Conservation (phyloP, 1,284 basidiomycete genomes). For the Malassezia vespertilionis region DNA sequence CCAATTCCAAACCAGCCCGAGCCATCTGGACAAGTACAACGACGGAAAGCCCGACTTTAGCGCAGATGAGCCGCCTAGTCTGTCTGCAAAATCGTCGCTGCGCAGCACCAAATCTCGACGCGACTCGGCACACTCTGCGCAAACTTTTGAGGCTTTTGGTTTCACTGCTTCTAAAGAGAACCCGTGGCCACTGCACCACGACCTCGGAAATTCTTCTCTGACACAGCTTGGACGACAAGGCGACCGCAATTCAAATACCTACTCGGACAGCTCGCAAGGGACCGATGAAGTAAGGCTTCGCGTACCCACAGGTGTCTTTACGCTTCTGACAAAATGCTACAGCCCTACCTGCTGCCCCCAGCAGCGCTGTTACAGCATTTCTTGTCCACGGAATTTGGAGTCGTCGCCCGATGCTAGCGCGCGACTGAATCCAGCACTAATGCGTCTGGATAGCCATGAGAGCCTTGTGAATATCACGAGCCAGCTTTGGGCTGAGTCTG, state of each 20-base stretch:
- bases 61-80: not conserved
- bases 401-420: constrained; percentile 83
- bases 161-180: too few relatives aligned
- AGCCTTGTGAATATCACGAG: constrained; percentile 64
- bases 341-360: constrained; percentile 92
- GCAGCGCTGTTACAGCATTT: constrained; percentile 87
- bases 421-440: constrained; percentile 75
- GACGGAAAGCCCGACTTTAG: not conserved
- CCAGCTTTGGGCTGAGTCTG: constrained; percentile 83
- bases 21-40: not conserved
- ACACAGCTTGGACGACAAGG: too few relatives aligned
- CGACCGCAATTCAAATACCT: too few relatives aligned
- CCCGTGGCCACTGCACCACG: too few relatives aligned
- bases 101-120: not conserved
- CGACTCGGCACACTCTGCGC: not conserved
- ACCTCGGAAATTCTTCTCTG: too few relatives aligned
- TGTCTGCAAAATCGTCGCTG: constrained; percentile 1
- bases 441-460: constrained; percentile 62
- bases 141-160: too few relatives aligned
- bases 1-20: constrained; percentile 57
- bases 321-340: constrained; percentile 91
- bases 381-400: constrained; percentile 83
- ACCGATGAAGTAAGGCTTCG: too few relatives aligned
- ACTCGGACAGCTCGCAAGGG: too few relatives aligned
- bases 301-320: constrained; percentile 85